These are phyloP conservation scores for Proliferodiscus dingleyae DNA, from an alignment of 2,329 filamentous ascomycete species.

Conservation along the genomic window DNA sequence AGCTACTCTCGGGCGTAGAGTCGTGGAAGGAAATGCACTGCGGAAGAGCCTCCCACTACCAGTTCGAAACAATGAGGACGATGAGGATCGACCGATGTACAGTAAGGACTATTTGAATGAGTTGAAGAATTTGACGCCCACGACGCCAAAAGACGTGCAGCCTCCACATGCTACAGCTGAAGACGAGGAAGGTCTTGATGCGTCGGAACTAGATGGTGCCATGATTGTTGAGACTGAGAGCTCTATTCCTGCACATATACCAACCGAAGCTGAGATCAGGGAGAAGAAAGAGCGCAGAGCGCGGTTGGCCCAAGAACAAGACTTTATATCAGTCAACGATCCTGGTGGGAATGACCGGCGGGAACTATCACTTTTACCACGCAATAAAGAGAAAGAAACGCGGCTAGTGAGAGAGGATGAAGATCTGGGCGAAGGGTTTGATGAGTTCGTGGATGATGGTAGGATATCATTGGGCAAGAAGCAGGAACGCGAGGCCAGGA, in stretches of 20 bases:
- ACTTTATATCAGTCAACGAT: constrained; percentile 61
- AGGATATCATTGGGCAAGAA: constrained; percentile 72
- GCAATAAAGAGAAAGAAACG: constrained; percentile 63
- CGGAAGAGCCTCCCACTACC: constrained; percentile 44
- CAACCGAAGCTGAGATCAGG: constrained; percentile 77
- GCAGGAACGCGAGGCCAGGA: constrained; percentile 67
- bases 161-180: constrained; percentile 40
- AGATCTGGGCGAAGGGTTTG: constrained; percentile 88
- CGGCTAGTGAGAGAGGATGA: constrained; percentile 82
- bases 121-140: constrained; percentile 79
- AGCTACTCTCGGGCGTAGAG: constrained; percentile 56
- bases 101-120: constrained; percentile 83
- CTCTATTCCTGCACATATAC: constrained; percentile 46
- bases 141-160: constrained; percentile 63
- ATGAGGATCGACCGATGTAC: constrained; percentile 72
- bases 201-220: constrained; percentile 58
- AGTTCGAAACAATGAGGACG: constrained; percentile 40
- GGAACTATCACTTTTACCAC: constrained; percentile 37
- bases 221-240: constrained; percentile 53
- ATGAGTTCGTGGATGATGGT: constrained; percentile 84
- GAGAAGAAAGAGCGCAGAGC: constrained; percentile 88
- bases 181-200: constrained; percentile 52
- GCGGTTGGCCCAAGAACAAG: constrained; percentile 69
- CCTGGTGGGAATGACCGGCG: constrained; percentile 42
- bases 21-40: constrained; percentile 62